Conservation (phyloP, 2,329 filamentous ascomycete species). For the Aspergillus caelatus region DNA sequence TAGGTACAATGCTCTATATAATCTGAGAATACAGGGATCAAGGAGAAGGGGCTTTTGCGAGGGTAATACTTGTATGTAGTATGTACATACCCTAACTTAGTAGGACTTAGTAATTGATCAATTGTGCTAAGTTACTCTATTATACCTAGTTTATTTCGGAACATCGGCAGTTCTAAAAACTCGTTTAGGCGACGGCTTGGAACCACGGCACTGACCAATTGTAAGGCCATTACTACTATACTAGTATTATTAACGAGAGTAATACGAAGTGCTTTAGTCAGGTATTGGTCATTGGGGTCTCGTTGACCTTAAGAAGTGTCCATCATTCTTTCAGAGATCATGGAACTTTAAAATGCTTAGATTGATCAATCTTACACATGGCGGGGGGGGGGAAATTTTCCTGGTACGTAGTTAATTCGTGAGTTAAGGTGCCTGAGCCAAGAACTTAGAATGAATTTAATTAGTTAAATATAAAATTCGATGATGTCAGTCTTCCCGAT, state of each 20-base stretch:
- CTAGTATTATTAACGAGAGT: background rate
- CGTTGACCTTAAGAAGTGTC: background rate
- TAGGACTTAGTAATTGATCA: too few relatives aligned
- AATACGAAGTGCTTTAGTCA: background rate
- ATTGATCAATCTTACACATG: background rate
- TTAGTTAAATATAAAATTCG: background rate
- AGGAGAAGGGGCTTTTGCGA: background rate
- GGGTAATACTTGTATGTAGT: background rate
- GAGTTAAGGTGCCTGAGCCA: background rate
- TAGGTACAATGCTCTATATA: background rate
- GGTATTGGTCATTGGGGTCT: background rate
- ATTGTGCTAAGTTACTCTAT: too few relatives aligned
- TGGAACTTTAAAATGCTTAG: background rate
- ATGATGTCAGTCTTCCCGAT: slow-evolving; percentile 17
- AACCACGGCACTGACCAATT: background rate
- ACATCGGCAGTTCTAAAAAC: background rate
- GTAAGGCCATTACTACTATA: too few relatives aligned
- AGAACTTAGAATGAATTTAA: background rate
- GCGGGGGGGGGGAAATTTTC: background rate
- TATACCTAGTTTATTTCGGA: too few relatives aligned
- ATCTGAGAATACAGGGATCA: background rate
- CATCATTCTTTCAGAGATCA: too few relatives aligned
- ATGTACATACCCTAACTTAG: background rate
- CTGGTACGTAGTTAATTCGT: too few relatives aligned
- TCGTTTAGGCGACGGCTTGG: background rate